Evolutionary conservation across 352 stramenopile genomes (phyloP), one percentile per base, ranked within the genome.

Genomic region (Globisporangium ultimum): DNA sequence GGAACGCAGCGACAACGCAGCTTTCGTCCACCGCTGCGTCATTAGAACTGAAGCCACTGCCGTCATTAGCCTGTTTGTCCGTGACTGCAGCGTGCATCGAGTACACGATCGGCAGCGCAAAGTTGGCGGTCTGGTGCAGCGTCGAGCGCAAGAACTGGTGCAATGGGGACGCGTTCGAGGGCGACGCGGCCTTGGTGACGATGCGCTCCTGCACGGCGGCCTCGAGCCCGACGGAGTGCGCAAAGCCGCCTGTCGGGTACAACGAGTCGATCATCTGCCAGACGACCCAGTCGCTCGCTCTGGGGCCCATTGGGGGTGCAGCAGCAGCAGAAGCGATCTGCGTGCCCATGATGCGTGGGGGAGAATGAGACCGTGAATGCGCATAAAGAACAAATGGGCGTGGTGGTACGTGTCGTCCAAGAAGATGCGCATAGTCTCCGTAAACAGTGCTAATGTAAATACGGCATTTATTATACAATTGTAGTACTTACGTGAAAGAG

Each of bases 181-280:
- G n/a, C 22, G 77, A 86, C 24, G 66, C 42, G 41, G 48, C 58
- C 53, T 18, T 34, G 36, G 17, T 48, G 51, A 48, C 60, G 63
- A 53, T 63, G 21, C 73, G 74, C 59, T 91, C 81, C 63, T 93
- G 84, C 22, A 85, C 70, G 1, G 80, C 82, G n/a, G 78, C 80
- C 61, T 93, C 84, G 22, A 93, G 76, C 0, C 84, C 84, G 14
- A 87, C 63, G 52, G 84, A 94, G 68, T 94, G 84, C 50, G 84
- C 84, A 60, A 94, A 94, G 48, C 84, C 84, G 45, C 84, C 84
- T 0, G 84, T 94, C 38, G 84, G 84, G 57, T 84, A 94, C 41
- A 94, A 63, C 50, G 84, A 94, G 67, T 94, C 84, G 53, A 91
- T 53, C 71, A 94, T 87, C 63, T 94, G 84, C 84, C 84, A 94